phyloP scores from a whole-genome alignment of 805 yeast species.

The Candida verbasci region DNA sequence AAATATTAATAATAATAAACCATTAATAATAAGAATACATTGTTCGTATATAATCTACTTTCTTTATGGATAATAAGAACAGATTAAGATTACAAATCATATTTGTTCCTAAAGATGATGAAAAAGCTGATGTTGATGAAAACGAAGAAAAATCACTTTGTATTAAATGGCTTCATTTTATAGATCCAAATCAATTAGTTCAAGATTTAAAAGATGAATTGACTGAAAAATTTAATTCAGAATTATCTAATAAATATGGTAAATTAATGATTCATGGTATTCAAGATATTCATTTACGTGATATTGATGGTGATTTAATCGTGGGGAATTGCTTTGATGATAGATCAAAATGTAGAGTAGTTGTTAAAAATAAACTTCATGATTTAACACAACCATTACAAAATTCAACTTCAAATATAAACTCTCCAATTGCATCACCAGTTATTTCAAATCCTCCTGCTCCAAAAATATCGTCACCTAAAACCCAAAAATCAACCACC shows the following conservation, averaged over 20 bases:
- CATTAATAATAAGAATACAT: no score
- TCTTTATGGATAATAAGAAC: no score
- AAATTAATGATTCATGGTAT: slow-evolving; percentile 41
- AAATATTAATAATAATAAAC: neutral
- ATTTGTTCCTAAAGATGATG: slow-evolving; percentile 25
- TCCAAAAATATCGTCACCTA: no score
- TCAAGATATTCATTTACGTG: slow-evolving; percentile 67
- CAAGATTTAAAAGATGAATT: slow-evolving; percentile 51
- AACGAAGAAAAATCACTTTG: slow-evolving; percentile 18
- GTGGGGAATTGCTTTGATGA: slow-evolving; percentile 58
- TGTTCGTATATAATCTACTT: no score
- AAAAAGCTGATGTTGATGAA: slow-evolving; percentile 15
- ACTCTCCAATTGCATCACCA: slow-evolving; percentile 2
- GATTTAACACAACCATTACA: neutral
- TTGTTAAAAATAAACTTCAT: slow-evolving; percentile 24
- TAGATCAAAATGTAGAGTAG: slow-evolving; percentile 32
- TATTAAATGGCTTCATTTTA: slow-evolving; percentile 61
- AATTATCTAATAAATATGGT: slow-evolving; percentile 24
- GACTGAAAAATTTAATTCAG: slow-evolving; percentile 9
- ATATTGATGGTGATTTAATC: slow-evolving; percentile 71
- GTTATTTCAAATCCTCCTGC: slow-evolving; percentile 27
- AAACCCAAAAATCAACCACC: no score
- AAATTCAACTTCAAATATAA: neutral
- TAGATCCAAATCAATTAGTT: slow-evolving; percentile 45
- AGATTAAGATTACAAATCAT: slow-evolving; percentile 20